Conservation (phyloP, 441 rosid genomes). For the Theobroma grandiflorum region DNA sequence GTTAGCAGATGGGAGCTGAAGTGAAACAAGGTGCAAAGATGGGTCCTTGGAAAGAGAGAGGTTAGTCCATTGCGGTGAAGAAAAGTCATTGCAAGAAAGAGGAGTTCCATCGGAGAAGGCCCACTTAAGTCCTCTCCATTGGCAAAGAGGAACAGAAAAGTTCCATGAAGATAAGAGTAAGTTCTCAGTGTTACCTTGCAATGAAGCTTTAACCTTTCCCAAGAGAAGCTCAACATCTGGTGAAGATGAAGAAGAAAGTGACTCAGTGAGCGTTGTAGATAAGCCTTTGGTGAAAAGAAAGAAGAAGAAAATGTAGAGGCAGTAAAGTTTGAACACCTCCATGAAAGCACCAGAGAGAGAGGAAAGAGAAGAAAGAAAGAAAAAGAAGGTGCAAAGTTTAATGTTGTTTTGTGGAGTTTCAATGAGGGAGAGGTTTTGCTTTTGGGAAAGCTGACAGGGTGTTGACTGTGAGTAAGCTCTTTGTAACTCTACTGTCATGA, state of each 20-base stretch:
- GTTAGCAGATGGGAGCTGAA: conserved; percentile 97
- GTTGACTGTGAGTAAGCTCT: conserved; percentile 44
- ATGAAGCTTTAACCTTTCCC: conserved; percentile 71
- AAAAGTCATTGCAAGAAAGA: conserved; percentile 62
- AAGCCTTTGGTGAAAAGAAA: conserved; percentile 32
- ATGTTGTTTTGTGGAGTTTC: conserved; percentile 34
- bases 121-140: conserved; percentile 99
- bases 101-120: conserved; percentile 72
- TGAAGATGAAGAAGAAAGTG: conserved; percentile 45
- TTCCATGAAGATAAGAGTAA: conserved; percentile 91
- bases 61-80: conserved; percentile 81
- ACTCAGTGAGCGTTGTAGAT: conserved; percentile 26
- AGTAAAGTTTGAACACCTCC: conserved; percentile 55
- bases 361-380: conserved; percentile 7
- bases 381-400: background rate
- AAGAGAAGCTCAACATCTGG: conserved; percentile 78
- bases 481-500: conserved; percentile 21
- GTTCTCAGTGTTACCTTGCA: conserved; percentile 81
- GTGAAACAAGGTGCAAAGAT: conserved; percentile 76
- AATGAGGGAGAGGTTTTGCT: conserved; percentile 15
- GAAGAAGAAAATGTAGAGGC: conserved; percentile 41
- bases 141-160: conserved; percentile 84
- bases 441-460: conserved; percentile 55
- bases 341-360: conserved; percentile 46
- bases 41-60: conserved; percentile 74